These are phyloP conservation scores for Ophiorrhiza pumila DNA, from an alignment of 257 asterid genomes.

Conservation along the genomic window DNA sequence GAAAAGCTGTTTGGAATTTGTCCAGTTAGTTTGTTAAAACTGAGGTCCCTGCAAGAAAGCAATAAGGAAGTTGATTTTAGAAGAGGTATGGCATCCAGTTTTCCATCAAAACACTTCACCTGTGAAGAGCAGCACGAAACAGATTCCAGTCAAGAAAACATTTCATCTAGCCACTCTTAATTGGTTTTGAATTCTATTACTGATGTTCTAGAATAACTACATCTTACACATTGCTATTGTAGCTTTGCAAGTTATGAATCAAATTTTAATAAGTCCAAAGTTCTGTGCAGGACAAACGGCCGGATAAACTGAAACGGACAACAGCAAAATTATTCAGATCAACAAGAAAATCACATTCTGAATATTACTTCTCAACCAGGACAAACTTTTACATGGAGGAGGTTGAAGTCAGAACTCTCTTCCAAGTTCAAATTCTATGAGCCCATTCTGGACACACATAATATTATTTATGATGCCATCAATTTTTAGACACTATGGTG, in stretches of 20 bases:
- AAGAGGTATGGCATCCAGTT: neutral
- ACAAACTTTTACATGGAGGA: neutral
- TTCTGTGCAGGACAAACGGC: neutral
- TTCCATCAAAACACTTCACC: neutral
- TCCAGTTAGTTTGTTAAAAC: slow-evolving; percentile 69
- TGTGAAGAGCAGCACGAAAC: neutral
- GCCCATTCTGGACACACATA: neutral
- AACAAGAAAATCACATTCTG: neutral
- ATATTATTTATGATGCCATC: neutral
- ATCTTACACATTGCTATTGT: neutral
- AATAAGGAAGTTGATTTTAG: neutral
- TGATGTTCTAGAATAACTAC: neutral
- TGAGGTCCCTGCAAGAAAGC: slow-evolving; percentile 51
- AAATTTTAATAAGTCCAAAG: too few relatives aligned
- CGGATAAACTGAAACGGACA: too few relatives aligned
- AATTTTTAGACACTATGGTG: too few relatives aligned
- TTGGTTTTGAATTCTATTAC: neutral
- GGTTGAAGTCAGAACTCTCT: neutral
- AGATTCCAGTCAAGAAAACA: neutral
- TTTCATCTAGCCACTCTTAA: too few relatives aligned
- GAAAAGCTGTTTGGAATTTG: slow-evolving; percentile 39
- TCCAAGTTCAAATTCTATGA: neutral
- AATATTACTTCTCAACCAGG: neutral
- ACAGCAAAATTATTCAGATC: neutral
- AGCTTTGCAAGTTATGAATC: neutral